Conservation (phyloP, 1,284 basidiomycete genomes). For the Ganoderma resinaceum region DNA sequence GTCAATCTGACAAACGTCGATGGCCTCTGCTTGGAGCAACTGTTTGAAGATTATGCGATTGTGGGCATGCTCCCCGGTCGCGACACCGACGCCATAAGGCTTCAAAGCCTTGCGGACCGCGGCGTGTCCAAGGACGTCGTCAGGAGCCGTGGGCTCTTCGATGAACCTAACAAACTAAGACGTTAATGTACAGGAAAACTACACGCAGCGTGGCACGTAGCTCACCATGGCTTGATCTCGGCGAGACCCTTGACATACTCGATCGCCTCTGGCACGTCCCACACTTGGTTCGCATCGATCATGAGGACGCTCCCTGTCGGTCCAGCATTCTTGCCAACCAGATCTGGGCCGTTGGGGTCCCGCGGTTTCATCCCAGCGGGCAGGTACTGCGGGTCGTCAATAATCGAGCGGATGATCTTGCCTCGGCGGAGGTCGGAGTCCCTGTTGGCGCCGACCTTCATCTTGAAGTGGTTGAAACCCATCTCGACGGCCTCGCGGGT, state of each 20-base stretch:
- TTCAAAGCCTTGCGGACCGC: constrained; percentile 82
- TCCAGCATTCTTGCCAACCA: constrained; percentile 91
- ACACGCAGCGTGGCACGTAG: background rate
- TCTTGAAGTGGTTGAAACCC: constrained; percentile 97
- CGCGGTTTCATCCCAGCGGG: constrained; percentile 61
- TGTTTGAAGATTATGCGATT: constrained; percentile 99
- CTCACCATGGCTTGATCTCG: constrained; percentile 89
- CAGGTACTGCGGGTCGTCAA: constrained; percentile 86
- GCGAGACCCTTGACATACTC: constrained; percentile 88
- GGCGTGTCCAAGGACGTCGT: constrained; percentile 89
- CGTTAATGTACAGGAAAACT: background rate
- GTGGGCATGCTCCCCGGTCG: constrained; percentile 96
- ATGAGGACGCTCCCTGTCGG: constrained; percentile 94
- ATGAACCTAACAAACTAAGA: constrained; percentile 72
- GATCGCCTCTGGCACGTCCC: constrained; percentile 93
- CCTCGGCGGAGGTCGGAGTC: constrained; percentile 89
- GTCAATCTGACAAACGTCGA: constrained; percentile 97
- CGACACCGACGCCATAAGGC: constrained; percentile 89
- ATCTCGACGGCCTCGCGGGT: constrained; percentile 85
- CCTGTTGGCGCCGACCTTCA: constrained; percentile 92
- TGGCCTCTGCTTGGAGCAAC: constrained; percentile 90
- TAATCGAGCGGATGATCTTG: constrained; percentile 89
- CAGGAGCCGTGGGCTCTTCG: constrained; percentile 94
- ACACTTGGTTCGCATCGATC: constrained; percentile 98
- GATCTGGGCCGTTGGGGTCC: constrained; percentile 69